These are phyloP conservation scores for Fusarium aywerte DNA, from an alignment of 2,329 filamentous ascomycete genomes.

Conservation along the genomic window DNA sequence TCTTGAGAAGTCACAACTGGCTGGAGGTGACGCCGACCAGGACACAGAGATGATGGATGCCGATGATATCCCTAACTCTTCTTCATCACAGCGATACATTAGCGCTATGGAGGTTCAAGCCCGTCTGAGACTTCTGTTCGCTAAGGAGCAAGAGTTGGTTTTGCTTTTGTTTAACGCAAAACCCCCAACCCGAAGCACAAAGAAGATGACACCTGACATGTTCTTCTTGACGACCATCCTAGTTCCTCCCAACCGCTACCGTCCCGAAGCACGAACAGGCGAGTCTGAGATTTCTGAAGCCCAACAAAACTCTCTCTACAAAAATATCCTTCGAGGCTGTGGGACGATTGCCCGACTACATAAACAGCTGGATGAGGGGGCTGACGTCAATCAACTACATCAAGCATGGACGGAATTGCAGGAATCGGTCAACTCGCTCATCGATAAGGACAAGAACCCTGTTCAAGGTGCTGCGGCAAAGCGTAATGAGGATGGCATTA, in stretches of 20 bases:
- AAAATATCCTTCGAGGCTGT: conserved; percentile 80
- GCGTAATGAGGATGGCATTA: conserved; percentile 90
- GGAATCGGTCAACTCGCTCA: conserved; percentile 89
- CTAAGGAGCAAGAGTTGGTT: conserved; percentile 86
- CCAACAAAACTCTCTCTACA: conserved; percentile 88
- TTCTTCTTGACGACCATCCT: conserved; percentile 91
- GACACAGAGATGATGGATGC: conserved; percentile 51
- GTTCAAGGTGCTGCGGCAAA: conserved; percentile 80
- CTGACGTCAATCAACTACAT: conserved; percentile 76
- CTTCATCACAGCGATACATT: conserved; percentile 74
- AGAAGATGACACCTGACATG: conserved; percentile 80
- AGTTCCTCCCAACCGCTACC: conserved; percentile 91
- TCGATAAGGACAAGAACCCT: conserved; percentile 89
- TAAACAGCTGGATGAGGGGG: conserved; percentile 57
- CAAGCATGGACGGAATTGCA: conserved; percentile 86
- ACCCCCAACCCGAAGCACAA: conserved; percentile 66
- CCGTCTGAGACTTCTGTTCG: conserved; percentile 81
- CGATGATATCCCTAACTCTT: conserved; percentile 28
- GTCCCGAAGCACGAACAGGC: conserved; percentile 86
- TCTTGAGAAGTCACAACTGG: conserved; percentile 50
- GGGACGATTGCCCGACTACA: conserved; percentile 79
- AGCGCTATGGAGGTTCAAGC: conserved; percentile 86
- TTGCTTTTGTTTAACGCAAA: conserved; percentile 86
- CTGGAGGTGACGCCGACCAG: conserved; percentile 62
- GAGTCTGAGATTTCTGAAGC: conserved; percentile 86